These are phyloP conservation scores for Backusella circina DNA, from an alignment of 192 early-diverging fungal species.

Conservation along the genomic window DNA sequence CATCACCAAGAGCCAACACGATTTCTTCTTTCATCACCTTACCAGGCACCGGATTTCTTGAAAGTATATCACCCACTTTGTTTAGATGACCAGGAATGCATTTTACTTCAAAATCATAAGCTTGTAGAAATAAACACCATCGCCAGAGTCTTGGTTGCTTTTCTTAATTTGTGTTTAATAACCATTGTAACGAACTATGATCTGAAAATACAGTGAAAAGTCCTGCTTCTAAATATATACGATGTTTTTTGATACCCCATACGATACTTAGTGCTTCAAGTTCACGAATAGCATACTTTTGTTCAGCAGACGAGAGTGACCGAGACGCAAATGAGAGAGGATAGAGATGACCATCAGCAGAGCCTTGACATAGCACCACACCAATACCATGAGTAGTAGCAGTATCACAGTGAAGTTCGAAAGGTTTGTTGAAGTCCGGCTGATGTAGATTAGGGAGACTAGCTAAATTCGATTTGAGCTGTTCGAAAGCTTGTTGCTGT, in stretches of 20 bases:
- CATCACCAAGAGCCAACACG: no score
- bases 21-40: no score
- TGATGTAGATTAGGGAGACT: background rate
- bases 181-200: no score
- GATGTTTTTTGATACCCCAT: background rate
- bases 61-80: no score
- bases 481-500: background rate
- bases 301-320: background rate
- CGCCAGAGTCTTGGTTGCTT: no score
- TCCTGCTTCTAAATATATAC: background rate
- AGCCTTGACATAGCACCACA: background rate
- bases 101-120: no score
- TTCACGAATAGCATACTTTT: background rate
- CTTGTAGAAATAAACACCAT: no score
- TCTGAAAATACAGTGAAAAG: no score
- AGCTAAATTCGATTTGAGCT: background rate
- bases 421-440: background rate
- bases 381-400: background rate
- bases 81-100: no score
- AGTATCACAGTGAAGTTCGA: background rate
- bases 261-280: background rate
- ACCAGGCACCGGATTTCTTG: no score
- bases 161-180: no score
- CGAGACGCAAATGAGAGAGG: background rate
- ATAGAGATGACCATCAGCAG: background rate